Base-by-base conservation (phyloP, 2,329 filamentous ascomycete genomes). In the Fragosphaeria purpurea region DNA sequence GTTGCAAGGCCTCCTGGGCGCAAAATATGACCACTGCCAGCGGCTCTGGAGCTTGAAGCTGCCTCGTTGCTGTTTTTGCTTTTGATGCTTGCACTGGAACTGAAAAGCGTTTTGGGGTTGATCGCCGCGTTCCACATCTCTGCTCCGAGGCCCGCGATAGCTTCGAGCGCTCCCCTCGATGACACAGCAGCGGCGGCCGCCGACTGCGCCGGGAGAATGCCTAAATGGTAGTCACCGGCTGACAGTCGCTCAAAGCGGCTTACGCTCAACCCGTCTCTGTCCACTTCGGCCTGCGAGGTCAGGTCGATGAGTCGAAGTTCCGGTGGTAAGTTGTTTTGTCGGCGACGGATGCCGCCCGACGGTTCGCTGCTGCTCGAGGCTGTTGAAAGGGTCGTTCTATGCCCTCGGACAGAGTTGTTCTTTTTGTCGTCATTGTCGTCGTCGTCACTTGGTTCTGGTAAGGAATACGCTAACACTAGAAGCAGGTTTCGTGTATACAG, bases 401-500 rank as follows among this genome's bases (percentile, higher is more conserved):
- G 73, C 10, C 65, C 68, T 35, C 67, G 52, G 10, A 33, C 12
- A 22, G 22, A 22, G 30, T 30, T 44, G 1, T 10, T 3, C 7
- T 45, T 8, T 4, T 47, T 32, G 56, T 54, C 64, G 1, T 67
- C 65, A 4, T 67, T 64, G 2, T 70, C 69, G 7, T 75, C 67
- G 8, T 83, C 76, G 11, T 82, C 77, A n/a, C 85, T 77, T 7
- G 83, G 74, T 44, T 88, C 86, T 39, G 83, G 80, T 54, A 83
- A 83, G 61, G 89, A 83, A 69, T 94, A 96, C 63, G 90, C 90
- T 70, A 98, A 84, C 61, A 97, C 85, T 60, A 95, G 79, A 67
- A 98, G 77, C 59, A 95, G 76, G 63, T 81, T 93, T 64, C 88
- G 88, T 64, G 89, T 95, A 81, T 96, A 97, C 68, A 98, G 77